Percentiles rank a stretch among this genome's conserved stretches.
Evolutionary conservation across 2,329 filamentous ascomycete species (phyloP).

Genomic region (Pseudogymnoascus sp.): DNA sequence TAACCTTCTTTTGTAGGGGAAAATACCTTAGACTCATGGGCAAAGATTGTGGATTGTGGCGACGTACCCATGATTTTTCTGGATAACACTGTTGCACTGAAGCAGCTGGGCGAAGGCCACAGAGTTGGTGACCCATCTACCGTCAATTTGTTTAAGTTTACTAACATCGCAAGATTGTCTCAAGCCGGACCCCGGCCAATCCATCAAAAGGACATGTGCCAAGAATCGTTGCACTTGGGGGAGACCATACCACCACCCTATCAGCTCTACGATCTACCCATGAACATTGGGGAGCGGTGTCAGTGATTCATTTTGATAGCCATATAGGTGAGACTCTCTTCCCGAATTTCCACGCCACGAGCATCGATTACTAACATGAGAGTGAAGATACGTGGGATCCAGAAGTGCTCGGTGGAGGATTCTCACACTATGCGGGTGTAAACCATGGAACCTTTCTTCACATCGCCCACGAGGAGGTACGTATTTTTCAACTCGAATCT

Average conservation of each 20-base stretch:
- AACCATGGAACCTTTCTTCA: conserved; percentile 30
- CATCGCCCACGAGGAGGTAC: conserved; percentile 28
- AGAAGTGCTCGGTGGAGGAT: conserved; percentile 39
- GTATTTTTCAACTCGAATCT: not conserved
- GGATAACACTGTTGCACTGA: conserved; percentile 32
- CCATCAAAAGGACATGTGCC: not conserved
- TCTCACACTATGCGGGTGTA: conserved; percentile 25
- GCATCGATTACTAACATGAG: conserved; percentile 17
- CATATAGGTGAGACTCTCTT: conserved; percentile 8
- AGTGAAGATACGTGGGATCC: conserved; percentile 43
- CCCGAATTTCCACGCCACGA: too few relatives aligned
- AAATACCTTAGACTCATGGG: conserved; percentile 37
- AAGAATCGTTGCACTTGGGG: conserved; percentile 12
- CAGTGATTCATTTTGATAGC: conserved; percentile 16
- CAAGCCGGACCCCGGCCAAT: conserved; percentile 20
- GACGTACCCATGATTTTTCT: conserved; percentile 41
- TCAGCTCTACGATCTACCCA: conserved; percentile 12
- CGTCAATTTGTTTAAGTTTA: conserved; percentile 23
- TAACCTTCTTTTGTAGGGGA: conserved; percentile 24
- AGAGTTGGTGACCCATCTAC: not conserved
- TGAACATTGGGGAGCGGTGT: conserved; percentile 12
- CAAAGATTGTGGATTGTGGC: conserved; percentile 44
- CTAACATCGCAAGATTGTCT: conserved; percentile 45
- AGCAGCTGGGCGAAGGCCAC: conserved; percentile 14
- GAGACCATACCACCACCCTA: conserved; percentile 19